Conservation (phyloP, 805 yeast species). For the Maudiozyma saulgeensis region DNA sequence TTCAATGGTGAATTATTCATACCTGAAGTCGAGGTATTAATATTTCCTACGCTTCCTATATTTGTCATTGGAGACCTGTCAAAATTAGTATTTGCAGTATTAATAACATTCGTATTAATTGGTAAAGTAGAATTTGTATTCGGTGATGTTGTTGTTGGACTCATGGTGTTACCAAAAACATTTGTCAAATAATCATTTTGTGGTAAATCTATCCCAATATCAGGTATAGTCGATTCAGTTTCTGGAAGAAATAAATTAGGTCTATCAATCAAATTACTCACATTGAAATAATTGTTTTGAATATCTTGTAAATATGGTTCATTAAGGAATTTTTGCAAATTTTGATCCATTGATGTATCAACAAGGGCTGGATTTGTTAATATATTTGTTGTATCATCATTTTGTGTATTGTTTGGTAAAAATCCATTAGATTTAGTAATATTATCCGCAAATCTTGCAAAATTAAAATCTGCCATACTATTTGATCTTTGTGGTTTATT, state of each 20-base stretch:
- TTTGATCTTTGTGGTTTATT: neutral
- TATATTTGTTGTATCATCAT: neutral
- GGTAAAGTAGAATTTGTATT: neutral
- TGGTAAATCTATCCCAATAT: constrained; percentile 13
- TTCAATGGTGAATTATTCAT: neutral
- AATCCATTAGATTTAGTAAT: neutral
- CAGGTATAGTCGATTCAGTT: constrained; percentile 12
- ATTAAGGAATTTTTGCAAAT: constrained; percentile 2
- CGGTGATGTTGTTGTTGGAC: neutral
- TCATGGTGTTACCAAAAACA: constrained; percentile 9
- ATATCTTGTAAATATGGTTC: constrained; percentile 4
- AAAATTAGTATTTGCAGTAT: neutral
- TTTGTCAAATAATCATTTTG: constrained; percentile 19
- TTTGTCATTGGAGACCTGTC: neutral
- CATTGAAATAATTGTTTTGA: constrained; percentile 10
- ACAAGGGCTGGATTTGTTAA: neutral
- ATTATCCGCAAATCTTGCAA: constrained; percentile 1
- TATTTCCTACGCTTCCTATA: neutral
- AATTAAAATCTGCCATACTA: neutral
- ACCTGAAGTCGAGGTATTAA: neutral
- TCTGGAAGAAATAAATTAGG: constrained; percentile 17
- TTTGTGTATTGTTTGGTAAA: neutral
- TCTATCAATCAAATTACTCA: constrained; percentile 26
- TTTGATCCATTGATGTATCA: constrained; percentile 2
- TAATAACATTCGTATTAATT: neutral